Percentiles rank a stretch among this genome's conserved stretches.
Evolutionary conservation across 2,329 filamentous ascomycete genomes (phyloP).

Genomic region (Fusarium brevicatenulatum): DNA sequence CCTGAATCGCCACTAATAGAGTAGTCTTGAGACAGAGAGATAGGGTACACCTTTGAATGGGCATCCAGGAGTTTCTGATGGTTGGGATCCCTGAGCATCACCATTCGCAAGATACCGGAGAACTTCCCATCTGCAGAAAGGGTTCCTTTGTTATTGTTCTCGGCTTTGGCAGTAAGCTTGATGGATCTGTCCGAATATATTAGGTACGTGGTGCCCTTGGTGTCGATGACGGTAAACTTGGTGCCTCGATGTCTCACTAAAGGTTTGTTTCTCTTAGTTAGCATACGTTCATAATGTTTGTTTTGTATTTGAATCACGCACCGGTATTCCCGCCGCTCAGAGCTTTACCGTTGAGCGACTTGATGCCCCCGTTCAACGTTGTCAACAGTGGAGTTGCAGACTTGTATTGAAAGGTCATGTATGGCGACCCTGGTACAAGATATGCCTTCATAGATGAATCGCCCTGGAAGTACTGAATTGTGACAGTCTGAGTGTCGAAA

Average conservation of each 20-base stretch:
- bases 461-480: not conserved
- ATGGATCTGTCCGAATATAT: not conserved
- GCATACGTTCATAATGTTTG: rapidly evolving
- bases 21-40: not conserved
- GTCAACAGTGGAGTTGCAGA: not conserved
- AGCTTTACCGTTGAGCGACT: not conserved
- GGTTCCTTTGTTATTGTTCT: not conserved
- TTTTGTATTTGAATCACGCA: rapidly evolving
- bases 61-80: not conserved
- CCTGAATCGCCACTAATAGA: not conserved
- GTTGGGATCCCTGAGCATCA: not conserved
- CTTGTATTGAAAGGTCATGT: not conserved
- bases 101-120: not conserved
- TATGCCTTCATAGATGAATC: not conserved
- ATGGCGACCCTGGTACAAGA: not conserved
- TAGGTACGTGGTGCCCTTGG: not conserved
- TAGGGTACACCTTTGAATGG: not conserved
- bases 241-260: not conserved
- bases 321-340: rapidly evolving
- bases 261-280: not conserved
- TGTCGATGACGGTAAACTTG: not conserved
- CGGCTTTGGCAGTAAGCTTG: not conserved
- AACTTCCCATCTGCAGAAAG: not conserved
- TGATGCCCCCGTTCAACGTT: not conserved
- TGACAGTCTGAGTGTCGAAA: not conserved